A percentile compares a stretch with the other conserved stretches of the same genome.
Conservation (phyloP, 306 rosid genomes). For the Inga oerstediana region DNA sequence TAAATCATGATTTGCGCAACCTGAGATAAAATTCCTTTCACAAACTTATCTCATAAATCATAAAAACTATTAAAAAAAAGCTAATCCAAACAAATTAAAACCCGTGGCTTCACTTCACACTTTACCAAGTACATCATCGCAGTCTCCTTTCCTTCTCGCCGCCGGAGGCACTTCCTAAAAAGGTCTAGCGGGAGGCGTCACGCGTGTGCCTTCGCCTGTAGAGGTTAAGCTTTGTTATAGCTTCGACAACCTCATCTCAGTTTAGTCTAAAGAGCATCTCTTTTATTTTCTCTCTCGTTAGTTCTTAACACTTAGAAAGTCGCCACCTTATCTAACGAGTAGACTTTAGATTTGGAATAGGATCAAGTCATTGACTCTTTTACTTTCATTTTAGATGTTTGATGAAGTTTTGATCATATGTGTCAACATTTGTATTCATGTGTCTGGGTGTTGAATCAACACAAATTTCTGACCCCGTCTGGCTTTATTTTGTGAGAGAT, state of each 20-base stretch:
- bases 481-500: not conserved
- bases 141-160: not conserved
- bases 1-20: too few species aligned
- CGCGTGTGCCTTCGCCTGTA: not conserved
- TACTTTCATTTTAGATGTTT: not conserved
- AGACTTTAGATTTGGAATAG: not conserved
- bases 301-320: not conserved
- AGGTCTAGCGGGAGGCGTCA: not conserved
- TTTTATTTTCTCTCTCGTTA: not conserved
- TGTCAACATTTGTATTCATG: not conserved
- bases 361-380: too few species aligned
- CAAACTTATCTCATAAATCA: too few species aligned
- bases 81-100: too few species aligned
- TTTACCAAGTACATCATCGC: too few species aligned
- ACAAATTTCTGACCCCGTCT: not conserved
- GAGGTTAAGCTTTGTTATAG: not conserved
- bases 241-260: not conserved
- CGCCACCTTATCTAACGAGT: not conserved
- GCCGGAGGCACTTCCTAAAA: not conserved
- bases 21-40: too few species aligned
- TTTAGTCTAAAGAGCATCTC: not conserved
- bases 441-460: not conserved
- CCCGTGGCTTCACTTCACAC: too few species aligned
- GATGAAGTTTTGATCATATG: not conserved
- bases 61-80: too few species aligned